Percentiles rank a stretch among this genome's conserved stretches.
Conservation (phyloP, 2,329 filamentous ascomycete genomes). For the Sodiomyces alkalinus region DNA sequence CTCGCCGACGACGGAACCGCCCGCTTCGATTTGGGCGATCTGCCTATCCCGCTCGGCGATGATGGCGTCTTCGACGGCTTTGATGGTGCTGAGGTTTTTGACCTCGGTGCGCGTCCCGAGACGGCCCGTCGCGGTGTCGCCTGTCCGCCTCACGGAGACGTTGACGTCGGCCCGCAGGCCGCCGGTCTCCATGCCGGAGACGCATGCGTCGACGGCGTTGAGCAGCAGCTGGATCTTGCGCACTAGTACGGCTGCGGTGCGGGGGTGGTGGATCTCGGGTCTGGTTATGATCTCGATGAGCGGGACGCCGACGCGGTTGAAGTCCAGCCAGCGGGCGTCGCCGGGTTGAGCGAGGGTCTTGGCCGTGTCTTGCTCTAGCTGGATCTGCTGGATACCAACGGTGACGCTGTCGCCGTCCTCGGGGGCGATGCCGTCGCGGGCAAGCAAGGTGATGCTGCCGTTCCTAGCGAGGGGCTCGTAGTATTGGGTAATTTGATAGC, state of each 20-base stretch:
- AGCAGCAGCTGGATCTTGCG: slow-evolving; percentile 76
- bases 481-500: slow-evolving; percentile 97
- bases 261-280: slow-evolving; percentile 74
- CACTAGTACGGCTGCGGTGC: slow-evolving; percentile 76
- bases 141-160: slow-evolving; percentile 60
- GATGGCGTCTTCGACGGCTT: slow-evolving; percentile 88
- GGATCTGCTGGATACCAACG: slow-evolving; percentile 81
- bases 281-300: slow-evolving; percentile 91
- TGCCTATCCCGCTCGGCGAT: slow-evolving; percentile 82
- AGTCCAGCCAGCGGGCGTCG: slow-evolving; percentile 67
- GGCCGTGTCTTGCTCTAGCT: slow-evolving; percentile 95
- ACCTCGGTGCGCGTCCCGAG: slow-evolving; percentile 89
- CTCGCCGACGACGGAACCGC: slow-evolving; percentile 65
- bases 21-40: slow-evolving; percentile 62
- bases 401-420: slow-evolving; percentile 55
- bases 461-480: slow-evolving; percentile 59
- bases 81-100: slow-evolving; percentile 92
- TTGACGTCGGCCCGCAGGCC: slow-evolving; percentile 90
- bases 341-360: slow-evolving; percentile 74
- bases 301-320: slow-evolving; percentile 83
- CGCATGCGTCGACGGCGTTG: slow-evolving; percentile 68
- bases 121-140: slow-evolving; percentile 20
- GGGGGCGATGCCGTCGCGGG: slow-evolving; percentile 64
- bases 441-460: slow-evolving; percentile 54
- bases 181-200: slow-evolving; percentile 84